Evolutionary conservation across 1,139 yeast species (phyloP), one percentile per base, ranked within the genome.

Genomic region (Scheffersomyces stambukii): DNA sequence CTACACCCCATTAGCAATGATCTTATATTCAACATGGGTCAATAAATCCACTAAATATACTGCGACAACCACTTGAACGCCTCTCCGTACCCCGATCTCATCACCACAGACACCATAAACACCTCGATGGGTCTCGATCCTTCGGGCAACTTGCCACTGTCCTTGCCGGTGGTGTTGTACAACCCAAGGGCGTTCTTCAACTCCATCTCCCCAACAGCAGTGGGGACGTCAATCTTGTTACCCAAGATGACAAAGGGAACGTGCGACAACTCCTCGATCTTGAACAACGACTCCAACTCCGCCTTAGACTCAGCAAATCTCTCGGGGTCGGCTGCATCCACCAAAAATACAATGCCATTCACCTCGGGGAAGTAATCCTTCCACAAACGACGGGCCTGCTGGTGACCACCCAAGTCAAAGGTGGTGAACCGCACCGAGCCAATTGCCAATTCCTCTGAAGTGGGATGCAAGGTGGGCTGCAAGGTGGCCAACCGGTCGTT

Each of bases 331-430:
- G 97, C 97, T 33, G 96, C 94, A 57, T 91, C 99, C 23, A 91
- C 97, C 40, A 93, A 72, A 62, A 85, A 93, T 16, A 91, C 97
- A 48, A 91, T 91, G 31, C 97, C 98, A 59, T 88, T 84, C 33
- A 91, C 98, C 63, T 91, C 98, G 32, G 98, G 99, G 80, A 93
- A 91, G 61, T 91, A 91, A 59, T 91, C 97, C 59, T 88, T 89
- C 99, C 99, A 91, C 54, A 91, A 78, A 65, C 98, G 86, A 68
- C 99, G 89, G 27, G 98, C 98, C 64, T 89, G 96, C 57, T 77
- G 81, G 69, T 91, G 98, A 24, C 99, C 99, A 60, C 99, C 99
- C 50, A 91, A 74, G 61, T 91, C 99, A 50, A 91, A 91, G 23
- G 98, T 93, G 38, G 99, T 91, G 73, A 91, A 91, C 60, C 91